phyloP scores from a whole-genome alignment of 1,139 yeast genomes.

The Taiozyma onychis region DNA sequence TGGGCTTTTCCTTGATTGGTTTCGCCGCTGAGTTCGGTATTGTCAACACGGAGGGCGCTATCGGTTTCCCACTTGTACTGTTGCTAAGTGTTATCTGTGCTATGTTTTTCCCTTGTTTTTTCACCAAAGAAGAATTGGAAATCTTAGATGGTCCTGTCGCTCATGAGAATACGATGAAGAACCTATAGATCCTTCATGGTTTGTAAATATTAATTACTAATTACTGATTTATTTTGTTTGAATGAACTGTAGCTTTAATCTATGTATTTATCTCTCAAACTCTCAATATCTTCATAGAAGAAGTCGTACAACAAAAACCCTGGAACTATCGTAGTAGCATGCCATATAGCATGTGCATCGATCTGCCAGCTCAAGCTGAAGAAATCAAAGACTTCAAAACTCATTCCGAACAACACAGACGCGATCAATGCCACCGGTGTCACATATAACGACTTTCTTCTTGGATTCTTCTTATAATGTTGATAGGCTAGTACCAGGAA shows the following conservation, averaged over 20 bases:
- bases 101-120: constrained; percentile 51
- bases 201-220: neutral
- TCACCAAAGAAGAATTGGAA: constrained; percentile 55
- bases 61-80: constrained; percentile 88
- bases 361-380: constrained; percentile 64
- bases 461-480: constrained; percentile 23
- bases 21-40: constrained; percentile 80
- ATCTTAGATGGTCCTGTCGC: constrained; percentile 52
- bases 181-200: constrained; percentile 16
- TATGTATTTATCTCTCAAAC: constrained; percentile 9
- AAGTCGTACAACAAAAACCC: constrained; percentile 32
- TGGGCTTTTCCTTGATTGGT: constrained; percentile 56
- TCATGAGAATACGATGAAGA: constrained; percentile 31
- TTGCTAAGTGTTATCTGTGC: constrained; percentile 64
- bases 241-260: constrained; percentile 3
- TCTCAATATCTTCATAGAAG: constrained; percentile 27
- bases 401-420: constrained; percentile 66
- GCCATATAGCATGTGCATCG: constrained; percentile 97
- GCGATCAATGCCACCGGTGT: constrained; percentile 46
- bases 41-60: constrained; percentile 83
- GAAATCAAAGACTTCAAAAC: constrained; percentile 84
- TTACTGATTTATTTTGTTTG: neutral
- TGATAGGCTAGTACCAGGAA: constrained; percentile 27
- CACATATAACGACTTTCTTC: constrained; percentile 26
- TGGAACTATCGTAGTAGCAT: constrained; percentile 69